These are phyloP conservation scores for Diplodia intermedia DNA, from an alignment of 2,329 filamentous ascomycete genomes.

Conservation along the genomic window DNA sequence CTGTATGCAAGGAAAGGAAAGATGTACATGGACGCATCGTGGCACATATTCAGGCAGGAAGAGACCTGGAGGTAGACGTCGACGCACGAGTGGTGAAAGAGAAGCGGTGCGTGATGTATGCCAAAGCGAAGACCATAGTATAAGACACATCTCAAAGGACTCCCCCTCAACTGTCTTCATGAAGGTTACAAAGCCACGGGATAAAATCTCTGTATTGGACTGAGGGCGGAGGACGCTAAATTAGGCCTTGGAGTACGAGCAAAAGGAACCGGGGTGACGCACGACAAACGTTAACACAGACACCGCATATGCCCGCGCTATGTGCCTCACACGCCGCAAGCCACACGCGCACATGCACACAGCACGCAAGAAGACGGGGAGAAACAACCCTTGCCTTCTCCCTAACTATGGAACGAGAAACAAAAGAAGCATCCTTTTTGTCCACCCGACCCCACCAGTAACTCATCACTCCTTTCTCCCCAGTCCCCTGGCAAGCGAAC, in stretches of 20 bases:
- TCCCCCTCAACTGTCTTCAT: not conserved
- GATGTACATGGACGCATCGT: not conserved
- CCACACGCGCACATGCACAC: not conserved
- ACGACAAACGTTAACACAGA: not conserved
- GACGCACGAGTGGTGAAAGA: not conserved
- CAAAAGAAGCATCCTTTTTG: not conserved
- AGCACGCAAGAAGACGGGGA: not conserved
- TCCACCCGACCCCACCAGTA: not conserved
- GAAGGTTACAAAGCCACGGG: not conserved
- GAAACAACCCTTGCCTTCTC: not conserved
- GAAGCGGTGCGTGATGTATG: not conserved
- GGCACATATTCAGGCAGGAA: not conserved
- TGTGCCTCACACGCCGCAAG: not conserved
- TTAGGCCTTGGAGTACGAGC: not conserved
- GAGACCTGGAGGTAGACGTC: not conserved
- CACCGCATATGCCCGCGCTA: not conserved
- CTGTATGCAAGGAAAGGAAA: not conserved
- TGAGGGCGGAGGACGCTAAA: not conserved
- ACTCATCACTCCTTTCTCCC: not conserved
- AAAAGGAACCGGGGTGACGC: not conserved
- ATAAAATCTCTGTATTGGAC: not conserved
- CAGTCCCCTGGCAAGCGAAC: not conserved
- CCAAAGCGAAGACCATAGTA: not conserved
- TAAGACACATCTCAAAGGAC: not conserved
- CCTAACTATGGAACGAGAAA: conserved; percentile 2